Evolutionary conservation across 1,284 basidiomycete species (phyloP), one percentile per base, ranked within the genome.

Genomic region (Microbotryum silenes-acaulis): DNA sequence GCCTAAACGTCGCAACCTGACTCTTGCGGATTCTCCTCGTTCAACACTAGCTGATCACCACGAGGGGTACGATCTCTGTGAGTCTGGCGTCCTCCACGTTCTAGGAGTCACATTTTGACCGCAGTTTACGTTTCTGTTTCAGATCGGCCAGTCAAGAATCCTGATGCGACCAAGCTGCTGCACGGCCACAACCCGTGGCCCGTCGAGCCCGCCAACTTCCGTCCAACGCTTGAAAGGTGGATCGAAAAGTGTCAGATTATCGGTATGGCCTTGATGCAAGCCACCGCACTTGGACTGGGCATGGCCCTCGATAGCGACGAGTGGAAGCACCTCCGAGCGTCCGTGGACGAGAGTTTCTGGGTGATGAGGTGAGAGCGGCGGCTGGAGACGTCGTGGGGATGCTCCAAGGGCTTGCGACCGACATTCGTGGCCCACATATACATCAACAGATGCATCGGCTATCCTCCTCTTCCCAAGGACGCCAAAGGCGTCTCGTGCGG

Each of bases 111-210:
- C 16, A 10, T 23, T 56, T 31, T 16, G 29, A 21, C 54, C 44
- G 42, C 31, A 31, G 23, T 12, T 42, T 12, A 18, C 37, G 3
- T 42, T 16, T 9, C 12, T 6, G 12, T 18, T 10, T 8, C 42
- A 56, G 54, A 44, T 25, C 54, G 42, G 14, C 37, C 54, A 9
- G 85, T 87, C 6, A 79, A 81, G 56, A 76, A 80, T 29, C 83
- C 86, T 0, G 84, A 89, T 73, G 87, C 82, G 76, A 80, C 80
- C 12, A 83, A 81, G 64, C 81, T 82, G 0, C 72, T 90, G 2
- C 84, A 85, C 82, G 89, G 89, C 25, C 82, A 83, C 72, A 92
- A 91, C 72, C 88, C 89, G 66, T 91, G 86, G 85, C 89, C 89
- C 0, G 70, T 70, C 4, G 61, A 70, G 10, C 70, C 71, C 0